Base-by-base conservation (phyloP, 768 basidiomycete genomes). In the Chalciporus piperatus region DNA sequence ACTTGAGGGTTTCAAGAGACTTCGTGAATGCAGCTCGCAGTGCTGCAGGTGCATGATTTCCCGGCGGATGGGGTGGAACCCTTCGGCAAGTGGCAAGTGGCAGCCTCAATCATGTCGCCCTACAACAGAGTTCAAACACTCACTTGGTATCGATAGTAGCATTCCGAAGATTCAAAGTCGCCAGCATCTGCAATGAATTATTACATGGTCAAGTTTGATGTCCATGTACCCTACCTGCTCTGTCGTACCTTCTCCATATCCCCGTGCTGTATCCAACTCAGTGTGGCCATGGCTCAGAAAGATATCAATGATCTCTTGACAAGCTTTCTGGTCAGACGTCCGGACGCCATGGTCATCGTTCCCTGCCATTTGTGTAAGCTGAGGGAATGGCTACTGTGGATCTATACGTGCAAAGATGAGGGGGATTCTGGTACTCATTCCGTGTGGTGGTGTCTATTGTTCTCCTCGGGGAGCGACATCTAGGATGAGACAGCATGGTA, bases 221-320 rank as follows among this genome's bases (percentile, higher is more conserved):
- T 25, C n/a, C 25, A 7, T 35, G 35, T 11, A 22, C 39, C 56
- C 22, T 37, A 74, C 74, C 55, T 69, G 69, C 60, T 83, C 80
- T 9, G 78, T 78, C 0, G 80, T 80, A 0, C 80, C 78, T 22
- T 70, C 69, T 9, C 67, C 69, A 55, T 83, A 80, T 2, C 67
- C 57, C 20, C 78, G 67, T 11, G 78, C 73, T 3, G 76, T 76
- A 53, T 82, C 79, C n/a, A 81, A 66, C 58, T 75, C 73, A 22
- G 57, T 70, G 45, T 74, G 67, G 1, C 74, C 75, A 49, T 73
- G 63, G 19, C 61, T 58, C 37, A 73, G 62, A 62, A 75, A 76
- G 7, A 65, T 52, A 45, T 78, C 70, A 37, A 80, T 47, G 40
- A 79, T 72, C 43, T 72, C 68, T 54, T 75, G 72, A 51, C 68